Evolutionary conservation across 345 rosid species (phyloP).

Genomic region (Angophora floribunda): DNA sequence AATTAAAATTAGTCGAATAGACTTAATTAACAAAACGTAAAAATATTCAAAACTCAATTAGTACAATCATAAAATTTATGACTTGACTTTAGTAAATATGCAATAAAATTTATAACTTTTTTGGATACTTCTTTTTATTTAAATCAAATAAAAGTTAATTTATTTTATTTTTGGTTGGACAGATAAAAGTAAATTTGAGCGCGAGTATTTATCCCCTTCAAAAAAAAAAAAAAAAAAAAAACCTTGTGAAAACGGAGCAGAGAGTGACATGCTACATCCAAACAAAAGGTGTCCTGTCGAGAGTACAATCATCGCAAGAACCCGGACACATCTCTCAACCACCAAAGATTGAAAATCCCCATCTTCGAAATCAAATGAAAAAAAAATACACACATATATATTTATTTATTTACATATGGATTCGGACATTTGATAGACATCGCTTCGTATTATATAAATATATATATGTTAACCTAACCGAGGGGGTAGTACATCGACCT

Average conservation of each 20-base stretch:
- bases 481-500: not conserved
- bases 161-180: too few relatives aligned
- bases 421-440: not conserved
- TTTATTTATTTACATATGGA: not conserved
- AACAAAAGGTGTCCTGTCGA: not conserved
- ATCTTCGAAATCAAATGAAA: not conserved
- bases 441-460: not conserved
- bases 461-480: not conserved
- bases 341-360: not conserved
- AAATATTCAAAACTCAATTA: too few relatives aligned
- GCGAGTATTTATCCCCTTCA: not conserved
- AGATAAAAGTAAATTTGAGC: not conserved
- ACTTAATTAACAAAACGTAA: too few relatives aligned
- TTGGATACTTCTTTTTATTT: not conserved
- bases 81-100: too few relatives aligned
- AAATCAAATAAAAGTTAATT: too few relatives aligned
- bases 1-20: too few relatives aligned
- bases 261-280: not conserved
- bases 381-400: not conserved
- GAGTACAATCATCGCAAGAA: not conserved
- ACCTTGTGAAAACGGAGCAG: not conserved
- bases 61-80: not conserved
- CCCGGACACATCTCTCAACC: not conserved
- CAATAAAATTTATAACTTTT: not conserved
- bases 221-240: not conserved